Conservation (phyloP, 2,329 filamentous ascomycete genomes). For the Blastomyces silverae region DNA sequence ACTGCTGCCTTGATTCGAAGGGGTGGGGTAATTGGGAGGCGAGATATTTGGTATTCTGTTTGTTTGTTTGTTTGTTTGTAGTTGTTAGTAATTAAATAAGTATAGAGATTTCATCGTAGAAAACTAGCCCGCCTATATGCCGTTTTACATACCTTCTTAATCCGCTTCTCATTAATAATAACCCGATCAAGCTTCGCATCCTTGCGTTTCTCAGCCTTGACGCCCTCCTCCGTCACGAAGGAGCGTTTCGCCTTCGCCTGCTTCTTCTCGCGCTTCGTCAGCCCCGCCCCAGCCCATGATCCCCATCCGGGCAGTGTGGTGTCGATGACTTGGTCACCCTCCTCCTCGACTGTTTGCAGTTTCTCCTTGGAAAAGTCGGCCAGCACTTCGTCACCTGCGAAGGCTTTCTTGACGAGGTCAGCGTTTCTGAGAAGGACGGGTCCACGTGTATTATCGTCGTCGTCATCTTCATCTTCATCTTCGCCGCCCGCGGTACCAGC, state of each 20-base stretch:
- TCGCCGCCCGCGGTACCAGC: constrained; percentile 12
- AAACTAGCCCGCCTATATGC: too few relatives aligned
- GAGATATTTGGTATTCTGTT: constrained; percentile 77
- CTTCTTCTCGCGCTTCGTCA: constrained; percentile 63
- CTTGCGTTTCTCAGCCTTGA: constrained; percentile 69
- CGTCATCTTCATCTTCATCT: constrained; percentile 41
- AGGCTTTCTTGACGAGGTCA: constrained; percentile 71
- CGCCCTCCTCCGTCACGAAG: constrained; percentile 52
- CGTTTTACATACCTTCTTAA: constrained; percentile 63
- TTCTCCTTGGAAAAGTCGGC: constrained; percentile 79
- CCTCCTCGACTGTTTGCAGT: constrained; percentile 59
- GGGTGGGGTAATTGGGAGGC: constrained; percentile 76
- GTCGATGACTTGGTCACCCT: constrained; percentile 76
- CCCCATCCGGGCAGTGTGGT: constrained; percentile 93
- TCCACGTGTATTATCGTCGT: constrained; percentile 39
- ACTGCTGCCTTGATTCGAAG: constrained; percentile 83
- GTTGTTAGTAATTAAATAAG: constrained; percentile 18
- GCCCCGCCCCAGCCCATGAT: constrained; percentile 76
- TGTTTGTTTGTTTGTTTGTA: too few relatives aligned
- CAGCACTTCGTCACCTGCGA: constrained; percentile 80
- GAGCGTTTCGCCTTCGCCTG: constrained; percentile 46
- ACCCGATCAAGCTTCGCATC: constrained; percentile 77
- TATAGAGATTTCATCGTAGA: too few relatives aligned
- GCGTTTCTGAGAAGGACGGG: constrained; percentile 46
- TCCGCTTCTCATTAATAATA: constrained; percentile 84